A percentile compares a stretch with the other conserved stretches of the same genome.
Conservation (phyloP, 2,329 filamentous ascomycete species). For the Fusarium armeniacum region DNA sequence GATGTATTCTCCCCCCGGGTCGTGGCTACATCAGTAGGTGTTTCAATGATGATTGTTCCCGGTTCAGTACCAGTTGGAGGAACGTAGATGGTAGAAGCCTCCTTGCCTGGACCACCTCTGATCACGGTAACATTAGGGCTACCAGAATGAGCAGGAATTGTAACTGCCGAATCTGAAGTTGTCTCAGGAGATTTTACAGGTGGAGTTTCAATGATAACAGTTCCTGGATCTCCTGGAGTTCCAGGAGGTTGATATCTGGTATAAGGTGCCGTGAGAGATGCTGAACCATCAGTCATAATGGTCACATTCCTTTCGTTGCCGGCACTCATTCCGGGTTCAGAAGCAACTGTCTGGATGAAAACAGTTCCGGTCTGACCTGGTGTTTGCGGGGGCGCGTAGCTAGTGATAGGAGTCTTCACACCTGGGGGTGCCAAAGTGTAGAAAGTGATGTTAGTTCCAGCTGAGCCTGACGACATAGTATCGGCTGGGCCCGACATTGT, state of each 20-base stretch:
- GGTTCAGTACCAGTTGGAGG: conserved; percentile 17
- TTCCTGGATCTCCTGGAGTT: conserved; percentile 31
- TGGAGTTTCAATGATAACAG: conserved; percentile 32
- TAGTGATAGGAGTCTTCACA: conserved; percentile 20
- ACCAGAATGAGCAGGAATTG: conserved; percentile 5
- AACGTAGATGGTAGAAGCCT: conserved; percentile 11
- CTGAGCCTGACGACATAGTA: not conserved
- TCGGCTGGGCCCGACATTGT: conserved; percentile 8
- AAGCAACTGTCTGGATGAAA: conserved; percentile 26
- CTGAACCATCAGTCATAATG: conserved; percentile 22
- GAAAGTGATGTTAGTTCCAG: conserved; percentile 25
- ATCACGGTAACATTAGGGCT: conserved; percentile 23
- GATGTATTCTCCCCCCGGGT: not conserved
- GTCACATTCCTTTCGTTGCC: conserved; percentile 24
- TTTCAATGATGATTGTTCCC: conserved; percentile 24
- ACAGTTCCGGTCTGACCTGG: conserved; percentile 30
- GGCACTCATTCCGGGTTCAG: conserved; percentile 4
- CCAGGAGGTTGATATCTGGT: conserved; percentile 33
- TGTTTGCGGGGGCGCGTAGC: conserved; percentile 28
- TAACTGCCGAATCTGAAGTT: conserved; percentile 7
- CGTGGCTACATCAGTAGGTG: not conserved
- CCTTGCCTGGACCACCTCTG: conserved; percentile 12
- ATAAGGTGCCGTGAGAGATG: conserved; percentile 18
- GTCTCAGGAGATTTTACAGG: not conserved
- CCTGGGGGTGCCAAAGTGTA: conserved; percentile 29